Percentiles rank a stretch among this genome's conserved stretches.
Evolutionary conservation across 306 rosid genomes (phyloP).

Genomic region (Cicer bijugum): DNA sequence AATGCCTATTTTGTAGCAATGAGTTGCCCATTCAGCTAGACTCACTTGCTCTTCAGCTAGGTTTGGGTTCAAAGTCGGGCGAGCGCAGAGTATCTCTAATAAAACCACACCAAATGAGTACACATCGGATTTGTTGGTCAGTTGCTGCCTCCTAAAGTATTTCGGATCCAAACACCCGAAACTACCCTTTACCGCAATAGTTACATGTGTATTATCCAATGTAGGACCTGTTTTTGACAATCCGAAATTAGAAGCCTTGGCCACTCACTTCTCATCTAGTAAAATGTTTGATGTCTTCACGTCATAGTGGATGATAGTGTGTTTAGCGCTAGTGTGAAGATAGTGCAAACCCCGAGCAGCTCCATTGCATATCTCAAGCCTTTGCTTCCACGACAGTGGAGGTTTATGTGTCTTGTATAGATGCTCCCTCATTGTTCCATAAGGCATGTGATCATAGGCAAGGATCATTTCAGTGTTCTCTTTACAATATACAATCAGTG

Average conservation of each 20-base stretch:
- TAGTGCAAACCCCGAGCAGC: slow-evolving; percentile 98
- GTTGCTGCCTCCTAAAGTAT: slow-evolving; percentile 96
- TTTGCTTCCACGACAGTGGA: slow-evolving; percentile 95
- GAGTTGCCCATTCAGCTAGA: slow-evolving; percentile 97
- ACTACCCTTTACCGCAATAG: slow-evolving; percentile 98
- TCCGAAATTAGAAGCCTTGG: slow-evolving; percentile 97
- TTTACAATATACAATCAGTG: too few species aligned
- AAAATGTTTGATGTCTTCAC: slow-evolving; percentile 98
- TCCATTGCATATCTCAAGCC: slow-evolving; percentile 98
- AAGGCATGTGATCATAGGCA: too few species aligned
- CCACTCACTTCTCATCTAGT: slow-evolving; percentile 97
- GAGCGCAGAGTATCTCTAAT: slow-evolving; percentile 91
- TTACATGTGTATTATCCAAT: slow-evolving; percentile 93
- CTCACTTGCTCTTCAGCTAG: slow-evolving; percentile 95
- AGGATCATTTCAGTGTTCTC: too few species aligned
- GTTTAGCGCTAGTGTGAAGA: slow-evolving; percentile 96
- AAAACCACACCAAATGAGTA: slow-evolving; percentile 98
- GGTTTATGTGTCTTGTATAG: slow-evolving; percentile 96
- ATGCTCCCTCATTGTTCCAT: slow-evolving; percentile 42
- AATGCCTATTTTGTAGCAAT: slow-evolving; percentile 88
- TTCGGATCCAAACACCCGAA: slow-evolving; percentile 98
- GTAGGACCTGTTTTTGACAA: slow-evolving; percentile 98
- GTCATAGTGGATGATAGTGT: slow-evolving; percentile 95
- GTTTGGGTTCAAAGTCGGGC: slow-evolving; percentile 89
- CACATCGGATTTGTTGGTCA: slow-evolving; percentile 95